Percentiles rank a stretch among this genome's conserved stretches.
These are phyloP conservation scores for Zygosaccharomyces kombuchaensis DNA, from an alignment of 805 yeast species.

Conservation along the genomic window DNA sequence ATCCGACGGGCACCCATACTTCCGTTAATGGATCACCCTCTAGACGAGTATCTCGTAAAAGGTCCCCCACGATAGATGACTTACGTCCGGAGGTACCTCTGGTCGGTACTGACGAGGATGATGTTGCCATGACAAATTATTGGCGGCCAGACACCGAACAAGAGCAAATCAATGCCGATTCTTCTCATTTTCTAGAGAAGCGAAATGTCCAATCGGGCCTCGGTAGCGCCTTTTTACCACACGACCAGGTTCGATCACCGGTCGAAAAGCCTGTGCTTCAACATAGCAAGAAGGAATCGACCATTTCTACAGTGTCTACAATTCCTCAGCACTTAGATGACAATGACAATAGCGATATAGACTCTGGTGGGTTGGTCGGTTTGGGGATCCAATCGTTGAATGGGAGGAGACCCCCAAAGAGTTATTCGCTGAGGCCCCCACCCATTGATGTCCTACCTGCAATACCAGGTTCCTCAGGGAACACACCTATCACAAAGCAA, in stretches of 20 bases:
- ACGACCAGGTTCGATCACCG: conserved; percentile 2
- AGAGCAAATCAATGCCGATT: neutral
- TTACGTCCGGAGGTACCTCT: neutral
- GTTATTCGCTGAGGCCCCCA: conserved; percentile 15
- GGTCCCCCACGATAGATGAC: conserved; percentile 2
- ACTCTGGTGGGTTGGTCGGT: conserved; percentile 15
- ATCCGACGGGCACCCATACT: conserved; percentile 23
- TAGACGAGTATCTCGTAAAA: conserved; percentile 7
- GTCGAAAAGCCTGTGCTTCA: neutral
- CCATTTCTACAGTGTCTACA: conserved; percentile 32
- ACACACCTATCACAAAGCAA: conserved; percentile 18
- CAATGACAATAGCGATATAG: conserved; percentile 15
- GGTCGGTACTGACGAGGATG: neutral
- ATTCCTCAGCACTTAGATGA: conserved; percentile 28
- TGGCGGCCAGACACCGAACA: conserved; percentile 3
- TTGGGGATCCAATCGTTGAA: conserved; percentile 18
- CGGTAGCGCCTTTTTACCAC: neutral
- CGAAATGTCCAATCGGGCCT: neutral
- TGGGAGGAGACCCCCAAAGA: conserved; percentile 2
- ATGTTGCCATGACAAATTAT: neutral
- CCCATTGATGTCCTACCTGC: conserved; percentile 24
- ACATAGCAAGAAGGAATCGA: conserved; percentile 28
- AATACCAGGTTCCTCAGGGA: conserved; percentile 30
- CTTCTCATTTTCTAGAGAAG: conserved; percentile 1
- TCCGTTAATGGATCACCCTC: conserved; percentile 30